Percentiles rank a stretch among this genome's conserved stretches.
These are phyloP conservation scores for Grammothele lineata DNA, from an alignment of 768 basidiomycete genomes.

Conservation along the genomic window DNA sequence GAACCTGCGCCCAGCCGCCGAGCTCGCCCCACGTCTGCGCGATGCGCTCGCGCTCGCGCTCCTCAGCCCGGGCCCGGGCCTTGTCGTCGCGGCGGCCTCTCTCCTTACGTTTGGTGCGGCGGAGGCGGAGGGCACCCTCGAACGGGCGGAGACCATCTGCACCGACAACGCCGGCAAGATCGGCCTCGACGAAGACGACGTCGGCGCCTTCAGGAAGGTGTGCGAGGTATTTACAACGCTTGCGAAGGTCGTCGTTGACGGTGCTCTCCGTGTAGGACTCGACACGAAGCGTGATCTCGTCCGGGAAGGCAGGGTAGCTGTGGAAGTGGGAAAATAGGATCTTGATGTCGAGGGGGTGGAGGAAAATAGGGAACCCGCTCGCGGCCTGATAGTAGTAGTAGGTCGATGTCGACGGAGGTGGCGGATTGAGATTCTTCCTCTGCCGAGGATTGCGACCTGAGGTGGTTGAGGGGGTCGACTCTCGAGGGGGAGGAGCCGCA, in stretches of 20 bases:
- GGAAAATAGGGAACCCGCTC: conserved; percentile 85
- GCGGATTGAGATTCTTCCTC: conserved; percentile 79
- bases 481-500: not conserved
- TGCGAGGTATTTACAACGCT: conserved; percentile 92
- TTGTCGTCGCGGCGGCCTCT: conserved; percentile 84
- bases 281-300: conserved; percentile 74
- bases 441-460: conserved; percentile 48
- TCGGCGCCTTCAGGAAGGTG: conserved; percentile 91
- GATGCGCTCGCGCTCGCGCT: conserved; percentile 52
- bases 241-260: conserved; percentile 90
- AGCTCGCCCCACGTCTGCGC: conserved; percentile 20
- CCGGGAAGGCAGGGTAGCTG: conserved; percentile 80
- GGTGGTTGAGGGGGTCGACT: conserved; percentile 21
- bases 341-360: conserved; percentile 94
- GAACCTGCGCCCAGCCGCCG: conserved; percentile 6
- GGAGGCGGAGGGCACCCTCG: conserved; percentile 74
- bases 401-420: conserved; percentile 81
- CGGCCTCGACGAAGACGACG: conserved; percentile 90
- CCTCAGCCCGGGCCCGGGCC: conserved; percentile 75
- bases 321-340: conserved; percentile 83
- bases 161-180: conserved; percentile 76
- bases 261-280: conserved; percentile 72
- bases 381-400: conserved; percentile 97
- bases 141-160: conserved; percentile 74
- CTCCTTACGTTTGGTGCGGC: conserved; percentile 71